Conservation (phyloP, 176 grass and related monocot species). For the Raddia distichophylla region DNA sequence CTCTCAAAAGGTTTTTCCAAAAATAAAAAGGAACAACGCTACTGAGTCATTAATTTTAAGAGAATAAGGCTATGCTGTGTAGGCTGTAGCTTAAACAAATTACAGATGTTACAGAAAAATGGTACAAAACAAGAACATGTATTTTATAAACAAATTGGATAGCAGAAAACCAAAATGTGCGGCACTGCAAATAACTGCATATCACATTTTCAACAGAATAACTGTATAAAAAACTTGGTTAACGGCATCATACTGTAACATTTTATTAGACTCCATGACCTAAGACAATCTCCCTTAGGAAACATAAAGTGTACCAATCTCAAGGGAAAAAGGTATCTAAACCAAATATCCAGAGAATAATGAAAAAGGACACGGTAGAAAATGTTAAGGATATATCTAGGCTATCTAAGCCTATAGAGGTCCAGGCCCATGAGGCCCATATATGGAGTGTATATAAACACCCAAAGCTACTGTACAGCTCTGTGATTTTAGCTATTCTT, state of each 20-base stretch:
- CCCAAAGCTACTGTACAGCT: no score
- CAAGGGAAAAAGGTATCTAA: slow-evolving; percentile 28
- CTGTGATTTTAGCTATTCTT: no score
- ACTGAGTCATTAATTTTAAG: slow-evolving; percentile 3
- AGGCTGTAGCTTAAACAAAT: background rate
- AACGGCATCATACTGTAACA: slow-evolving; percentile 21
- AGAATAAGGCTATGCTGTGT: background rate
- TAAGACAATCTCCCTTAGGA: slow-evolving; percentile 1
- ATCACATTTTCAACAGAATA: slow-evolving; percentile 5
- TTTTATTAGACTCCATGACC: slow-evolving; percentile 11
- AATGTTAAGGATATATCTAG: no score
- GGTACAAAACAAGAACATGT: slow-evolving; percentile 9
- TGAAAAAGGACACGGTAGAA: slow-evolving; percentile 10
- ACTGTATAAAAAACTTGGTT: background rate
- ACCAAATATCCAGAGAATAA: slow-evolving; percentile 19
- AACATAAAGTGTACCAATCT: background rate
- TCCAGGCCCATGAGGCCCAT: no score
- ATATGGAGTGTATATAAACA: no score
- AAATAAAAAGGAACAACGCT: background rate
- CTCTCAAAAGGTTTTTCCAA: background rate
- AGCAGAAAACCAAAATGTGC: slow-evolving; percentile 23
- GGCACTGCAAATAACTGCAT: slow-evolving; percentile 26
- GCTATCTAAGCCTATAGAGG: no score
- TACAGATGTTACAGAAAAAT: slow-evolving; percentile 27
- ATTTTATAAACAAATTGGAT: background rate